A percentile compares a stretch with the other conserved stretches of the same genome.
phyloP scores from a whole-genome alignment of 1,139 yeast species.

The Kurtzmaniella quercitrusa region DNA sequence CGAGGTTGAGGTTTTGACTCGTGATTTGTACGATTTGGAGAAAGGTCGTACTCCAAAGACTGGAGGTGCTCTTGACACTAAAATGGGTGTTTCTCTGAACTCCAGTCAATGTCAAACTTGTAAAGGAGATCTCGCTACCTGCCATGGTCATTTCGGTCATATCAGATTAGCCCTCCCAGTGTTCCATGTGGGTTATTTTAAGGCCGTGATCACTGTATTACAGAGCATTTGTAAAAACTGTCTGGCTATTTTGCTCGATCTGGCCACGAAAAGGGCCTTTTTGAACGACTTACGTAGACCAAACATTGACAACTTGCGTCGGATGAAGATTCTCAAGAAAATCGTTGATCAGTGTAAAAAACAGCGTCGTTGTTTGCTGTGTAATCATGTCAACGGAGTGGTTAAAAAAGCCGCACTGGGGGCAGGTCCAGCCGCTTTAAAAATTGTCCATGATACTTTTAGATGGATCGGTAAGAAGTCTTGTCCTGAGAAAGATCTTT shows the following conservation, averaged over 20 bases:
- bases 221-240: slow-evolving; percentile 93
- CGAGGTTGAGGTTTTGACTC: slow-evolving; percentile 87
- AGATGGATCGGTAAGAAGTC: slow-evolving; percentile 92
- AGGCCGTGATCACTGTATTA: slow-evolving; percentile 80
- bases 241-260: slow-evolving; percentile 73
- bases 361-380: slow-evolving; percentile 83
- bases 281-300: slow-evolving; percentile 79
- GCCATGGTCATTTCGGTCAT: slow-evolving; percentile 99
- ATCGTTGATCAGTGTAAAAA: slow-evolving; percentile 91
- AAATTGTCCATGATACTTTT: slow-evolving; percentile 93
- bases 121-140: slow-evolving; percentile 85
- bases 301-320: slow-evolving; percentile 81
- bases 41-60: slow-evolving; percentile 77
- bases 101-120: slow-evolving; percentile 84
- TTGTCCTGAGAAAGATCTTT: slow-evolving; percentile 76
- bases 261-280: slow-evolving; percentile 64
- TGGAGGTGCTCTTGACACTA: slow-evolving; percentile 85
- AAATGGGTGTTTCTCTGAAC: slow-evolving; percentile 93
- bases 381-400: slow-evolving; percentile 91
- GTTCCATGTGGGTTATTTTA: slow-evolving; percentile 96
- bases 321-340: slow-evolving; percentile 84
- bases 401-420: slow-evolving; percentile 96
- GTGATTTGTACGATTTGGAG: slow-evolving; percentile 85
- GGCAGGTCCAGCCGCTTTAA: slow-evolving; percentile 86
- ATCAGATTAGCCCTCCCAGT: slow-evolving; percentile 90